Evolutionary conservation across 2,329 filamentous ascomycete genomes (phyloP).

Genomic region (Neopestalotiopsis clavispora): DNA sequence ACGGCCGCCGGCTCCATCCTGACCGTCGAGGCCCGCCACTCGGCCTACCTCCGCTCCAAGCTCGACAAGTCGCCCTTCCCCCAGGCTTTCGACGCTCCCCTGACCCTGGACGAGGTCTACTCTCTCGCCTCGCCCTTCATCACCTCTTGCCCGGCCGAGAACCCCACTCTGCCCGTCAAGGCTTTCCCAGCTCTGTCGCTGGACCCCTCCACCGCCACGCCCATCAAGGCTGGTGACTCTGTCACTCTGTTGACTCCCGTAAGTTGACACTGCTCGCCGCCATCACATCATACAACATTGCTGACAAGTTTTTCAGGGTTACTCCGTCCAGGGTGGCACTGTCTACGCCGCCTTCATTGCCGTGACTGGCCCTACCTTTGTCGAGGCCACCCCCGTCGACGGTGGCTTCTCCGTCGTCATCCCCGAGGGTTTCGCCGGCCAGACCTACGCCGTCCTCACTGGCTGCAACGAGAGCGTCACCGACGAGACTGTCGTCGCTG

Average conservation of each 20-base stretch:
- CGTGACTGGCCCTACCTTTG: constrained; percentile 41
- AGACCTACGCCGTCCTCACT: constrained; percentile 46
- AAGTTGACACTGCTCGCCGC: background rate
- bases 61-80: constrained; percentile 58
- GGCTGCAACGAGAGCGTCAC: constrained; percentile 39
- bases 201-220: constrained; percentile 25
- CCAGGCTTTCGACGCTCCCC: constrained; percentile 63
- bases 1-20: constrained; percentile 67
- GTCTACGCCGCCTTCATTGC: constrained; percentile 43
- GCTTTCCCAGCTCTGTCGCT: constrained; percentile 57
- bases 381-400: constrained; percentile 28
- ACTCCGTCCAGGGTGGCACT: constrained; percentile 26
- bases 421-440: constrained; percentile 38
- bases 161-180: constrained; percentile 62
- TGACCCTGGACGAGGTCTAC: constrained; percentile 64
- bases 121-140: constrained; percentile 70
- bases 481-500: constrained; percentile 43
- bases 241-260: constrained; percentile 30
- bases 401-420: constrained; percentile 33
- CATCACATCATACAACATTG: no score
- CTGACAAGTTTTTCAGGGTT: constrained; percentile 16
- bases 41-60: constrained; percentile 61
- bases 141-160: constrained; percentile 57
- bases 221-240: constrained; percentile 25
- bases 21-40: constrained; percentile 68